A percentile compares a stretch with the other conserved stretches of the same genome.
Conservation (phyloP, 306 rosid genomes). For the Cicer pinnatifidum region DNA sequence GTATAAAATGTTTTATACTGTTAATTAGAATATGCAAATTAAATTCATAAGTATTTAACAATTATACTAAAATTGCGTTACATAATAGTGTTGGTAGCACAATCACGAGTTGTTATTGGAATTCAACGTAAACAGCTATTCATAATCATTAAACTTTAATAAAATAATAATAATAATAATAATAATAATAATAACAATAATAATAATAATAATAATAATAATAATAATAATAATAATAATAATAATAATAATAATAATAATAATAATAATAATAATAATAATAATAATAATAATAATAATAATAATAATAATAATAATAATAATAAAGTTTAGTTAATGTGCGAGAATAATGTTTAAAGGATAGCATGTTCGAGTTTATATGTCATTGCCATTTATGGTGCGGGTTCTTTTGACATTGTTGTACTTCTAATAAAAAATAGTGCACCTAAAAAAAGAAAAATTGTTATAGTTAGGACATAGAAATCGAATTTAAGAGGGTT, state of each 20-base stretch:
- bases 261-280: background rate
- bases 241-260: background rate
- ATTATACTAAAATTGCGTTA: no score
- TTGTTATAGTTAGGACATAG: background rate
- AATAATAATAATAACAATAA: background rate
- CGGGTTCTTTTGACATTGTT: background rate
- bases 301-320: background rate
- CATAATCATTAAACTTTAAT: no score
- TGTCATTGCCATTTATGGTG: background rate
- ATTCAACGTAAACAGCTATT: no score
- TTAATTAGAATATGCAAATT: no score
- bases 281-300: no score
- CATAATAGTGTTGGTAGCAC: no score
- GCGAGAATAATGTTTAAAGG: background rate
- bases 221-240: background rate
- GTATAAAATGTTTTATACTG: no score
- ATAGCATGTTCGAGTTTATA: background rate
- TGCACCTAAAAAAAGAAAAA: background rate
- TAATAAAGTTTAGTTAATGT: background rate
- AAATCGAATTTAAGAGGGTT: background rate
- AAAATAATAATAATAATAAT: background rate
- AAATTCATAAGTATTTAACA: no score
- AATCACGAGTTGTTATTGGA: no score
- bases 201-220: background rate
- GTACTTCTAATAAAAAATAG: no score